Conservation (phyloP, 1,284 basidiomycete genomes). For the Leccinum subrobustum region DNA sequence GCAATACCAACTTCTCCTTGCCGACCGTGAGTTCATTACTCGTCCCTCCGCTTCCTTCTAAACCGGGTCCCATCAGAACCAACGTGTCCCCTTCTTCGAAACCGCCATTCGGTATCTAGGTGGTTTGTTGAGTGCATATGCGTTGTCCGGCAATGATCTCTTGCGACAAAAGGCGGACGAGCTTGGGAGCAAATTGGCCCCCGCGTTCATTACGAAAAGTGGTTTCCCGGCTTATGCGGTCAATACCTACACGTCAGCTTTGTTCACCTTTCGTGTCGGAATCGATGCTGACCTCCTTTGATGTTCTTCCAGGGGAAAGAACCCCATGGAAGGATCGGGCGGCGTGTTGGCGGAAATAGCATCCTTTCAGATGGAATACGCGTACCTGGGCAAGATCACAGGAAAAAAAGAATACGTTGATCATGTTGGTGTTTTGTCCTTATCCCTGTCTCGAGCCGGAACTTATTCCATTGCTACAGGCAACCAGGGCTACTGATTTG, state of each 20-base stretch:
- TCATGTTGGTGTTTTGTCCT: slow-evolving; percentile 35
- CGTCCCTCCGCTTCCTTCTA: neutral
- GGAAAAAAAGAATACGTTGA: slow-evolving; percentile 47
- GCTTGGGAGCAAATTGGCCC: slow-evolving; percentile 49
- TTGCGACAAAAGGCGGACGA: slow-evolving; percentile 53
- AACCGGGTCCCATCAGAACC: slow-evolving; percentile 22
- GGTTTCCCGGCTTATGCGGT: slow-evolving; percentile 51
- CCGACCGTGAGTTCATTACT: slow-evolving; percentile 29
- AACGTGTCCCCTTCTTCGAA: slow-evolving; percentile 74
- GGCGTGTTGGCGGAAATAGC: slow-evolving; percentile 55
- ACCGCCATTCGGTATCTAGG: slow-evolving; percentile 47
- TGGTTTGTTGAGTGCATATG: slow-evolving; percentile 79
- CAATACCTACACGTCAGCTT: slow-evolving; percentile 44
- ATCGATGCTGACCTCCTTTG: slow-evolving; percentile 1
- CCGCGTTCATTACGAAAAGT: slow-evolving; percentile 48
- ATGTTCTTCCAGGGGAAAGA: neutral
- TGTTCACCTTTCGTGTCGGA: neutral
- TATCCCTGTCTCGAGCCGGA: neutral
- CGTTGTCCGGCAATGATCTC: slow-evolving; percentile 53
- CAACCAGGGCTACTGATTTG: slow-evolving; percentile 41
- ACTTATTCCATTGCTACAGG: slow-evolving; percentile 8
- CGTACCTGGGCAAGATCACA: slow-evolving; percentile 57
- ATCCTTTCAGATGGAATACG: slow-evolving; percentile 56
- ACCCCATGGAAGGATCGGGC: slow-evolving; percentile 19
- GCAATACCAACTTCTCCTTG: slow-evolving; percentile 60